A percentile compares a stretch with the other conserved stretches of the same genome.
Conservation (phyloP, 2,329 filamentous ascomycete species). For the Aspergillus terreus region DNA sequence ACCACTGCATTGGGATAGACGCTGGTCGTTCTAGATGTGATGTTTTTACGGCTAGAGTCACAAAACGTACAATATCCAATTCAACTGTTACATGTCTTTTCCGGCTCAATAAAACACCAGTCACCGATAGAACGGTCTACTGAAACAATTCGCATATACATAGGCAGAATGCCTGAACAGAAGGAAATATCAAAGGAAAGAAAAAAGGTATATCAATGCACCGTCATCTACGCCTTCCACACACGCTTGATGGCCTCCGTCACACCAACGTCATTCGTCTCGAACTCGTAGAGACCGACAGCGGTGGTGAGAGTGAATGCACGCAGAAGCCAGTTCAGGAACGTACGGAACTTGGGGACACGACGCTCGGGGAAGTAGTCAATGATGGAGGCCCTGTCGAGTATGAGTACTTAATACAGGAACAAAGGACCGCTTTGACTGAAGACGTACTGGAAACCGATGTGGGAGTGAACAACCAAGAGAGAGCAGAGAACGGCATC, state of each 20-base stretch:
- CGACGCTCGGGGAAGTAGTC: conserved; percentile 81
- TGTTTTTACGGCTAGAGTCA: neutral
- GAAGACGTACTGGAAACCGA: conserved; percentile 76
- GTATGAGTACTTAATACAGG: conserved; percentile 11
- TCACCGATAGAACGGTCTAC: conserved; percentile 11
- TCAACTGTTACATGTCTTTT: conserved; percentile 18
- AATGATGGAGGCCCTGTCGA: conserved; percentile 64
- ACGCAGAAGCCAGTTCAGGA: conserved; percentile 76
- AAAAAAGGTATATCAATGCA: conserved; percentile 23
- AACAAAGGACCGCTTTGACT: neutral
- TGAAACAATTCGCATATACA: conserved; percentile 31
- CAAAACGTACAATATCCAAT: conserved; percentile 3
- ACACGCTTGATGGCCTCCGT: conserved; percentile 85
- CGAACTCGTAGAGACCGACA: conserved; percentile 93
- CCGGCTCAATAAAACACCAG: conserved; percentile 14
- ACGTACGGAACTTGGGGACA: conserved; percentile 63
- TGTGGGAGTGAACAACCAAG: conserved; percentile 88
- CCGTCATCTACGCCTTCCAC: conserved; percentile 66
- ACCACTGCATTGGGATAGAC: neutral
- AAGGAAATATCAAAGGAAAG: conserved; percentile 24
- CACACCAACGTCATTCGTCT: conserved; percentile 95
- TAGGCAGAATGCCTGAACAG: conserved; percentile 29
- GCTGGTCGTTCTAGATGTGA: conserved; percentile 8
- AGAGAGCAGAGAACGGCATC: conserved; percentile 82
- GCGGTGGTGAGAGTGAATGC: conserved; percentile 74